A percentile compares a stretch with the other conserved stretches of the same genome.
phyloP scores from a whole-genome alignment of 768 basidiomycete genomes.

The Kwoniella dendrophila region DNA sequence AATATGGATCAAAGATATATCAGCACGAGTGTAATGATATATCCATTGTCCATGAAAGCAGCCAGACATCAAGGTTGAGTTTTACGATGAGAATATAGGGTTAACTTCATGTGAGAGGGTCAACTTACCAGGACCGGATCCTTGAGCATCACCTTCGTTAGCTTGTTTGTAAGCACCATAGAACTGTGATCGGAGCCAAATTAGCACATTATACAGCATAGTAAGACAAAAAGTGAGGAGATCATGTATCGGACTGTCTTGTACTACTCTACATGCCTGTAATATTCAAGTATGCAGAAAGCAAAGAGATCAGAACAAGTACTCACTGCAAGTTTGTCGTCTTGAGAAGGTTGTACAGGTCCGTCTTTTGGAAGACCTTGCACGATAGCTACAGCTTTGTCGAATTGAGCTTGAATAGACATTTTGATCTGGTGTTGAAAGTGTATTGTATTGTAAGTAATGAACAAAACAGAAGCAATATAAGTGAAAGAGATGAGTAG shows the following conservation, averaged over 20 bases:
- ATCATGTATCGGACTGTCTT: too few relatives aligned
- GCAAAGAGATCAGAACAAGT: not conserved
- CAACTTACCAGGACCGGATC: constrained; percentile 30
- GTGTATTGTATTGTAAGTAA: not conserved
- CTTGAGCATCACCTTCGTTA: constrained; percentile 71
- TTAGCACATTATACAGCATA: not conserved
- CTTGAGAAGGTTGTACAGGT: constrained; percentile 70
- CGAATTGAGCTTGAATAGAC: constrained; percentile 50
- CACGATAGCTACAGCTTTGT: constrained; percentile 53
- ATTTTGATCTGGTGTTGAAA: constrained; percentile 15
- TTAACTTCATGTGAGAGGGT: not conserved
- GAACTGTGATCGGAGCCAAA: constrained; percentile 63
- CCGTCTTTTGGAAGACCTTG: constrained; percentile 73
- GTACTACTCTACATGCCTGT: too few relatives aligned
- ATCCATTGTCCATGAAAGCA: too few relatives aligned
- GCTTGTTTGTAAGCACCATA: constrained; percentile 94
- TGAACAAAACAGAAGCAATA: too few relatives aligned
- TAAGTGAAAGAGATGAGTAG: too few relatives aligned
- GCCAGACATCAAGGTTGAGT: too few relatives aligned
- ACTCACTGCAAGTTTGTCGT: constrained; percentile 78
- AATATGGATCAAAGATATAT: constrained; percentile 57
- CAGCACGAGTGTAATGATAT: not conserved
- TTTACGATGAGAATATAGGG: too few relatives aligned
- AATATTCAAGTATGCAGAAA: too few relatives aligned
- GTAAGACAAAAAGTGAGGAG: too few relatives aligned